Evolutionary conservation across 2,329 filamentous ascomycete genomes (phyloP).

Genomic region (Epichloe brachyelytri): DNA sequence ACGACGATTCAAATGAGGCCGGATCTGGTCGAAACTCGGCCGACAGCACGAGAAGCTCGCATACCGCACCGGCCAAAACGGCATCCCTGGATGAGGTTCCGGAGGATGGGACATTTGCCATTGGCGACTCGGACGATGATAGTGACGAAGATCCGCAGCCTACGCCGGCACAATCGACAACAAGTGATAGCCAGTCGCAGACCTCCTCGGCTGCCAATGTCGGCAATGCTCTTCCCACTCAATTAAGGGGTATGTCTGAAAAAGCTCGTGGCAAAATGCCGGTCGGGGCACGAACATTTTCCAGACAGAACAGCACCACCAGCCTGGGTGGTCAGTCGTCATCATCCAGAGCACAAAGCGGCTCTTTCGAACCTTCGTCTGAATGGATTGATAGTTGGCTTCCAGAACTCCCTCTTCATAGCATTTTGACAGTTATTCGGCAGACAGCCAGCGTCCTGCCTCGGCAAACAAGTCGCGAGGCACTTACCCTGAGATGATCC

Average conservation of each 20-base stretch:
- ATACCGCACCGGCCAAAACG: constrained; percentile 12
- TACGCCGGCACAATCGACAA: constrained; percentile 49
- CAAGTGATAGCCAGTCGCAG: constrained; percentile 48
- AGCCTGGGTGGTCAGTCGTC: constrained; percentile 58
- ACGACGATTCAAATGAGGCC: constrained; percentile 35
- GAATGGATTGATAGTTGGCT: constrained; percentile 91
- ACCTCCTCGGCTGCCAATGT: constrained; percentile 54
- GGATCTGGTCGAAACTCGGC: constrained; percentile 46
- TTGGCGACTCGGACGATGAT: constrained; percentile 72
- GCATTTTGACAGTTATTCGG: constrained; percentile 64
- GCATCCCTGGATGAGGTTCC: constrained; percentile 20
- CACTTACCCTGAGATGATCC: constrained; percentile 33
- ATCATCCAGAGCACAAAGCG: constrained; percentile 40
- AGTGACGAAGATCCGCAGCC: constrained; percentile 39
- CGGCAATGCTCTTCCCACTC: constrained; percentile 70
- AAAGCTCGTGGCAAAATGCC: constrained; percentile 96
- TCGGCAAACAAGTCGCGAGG: constrained; percentile 31
- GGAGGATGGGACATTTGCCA: constrained; percentile 71
- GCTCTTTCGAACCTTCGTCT: constrained; percentile 60
- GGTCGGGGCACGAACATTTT: constrained; percentile 68
- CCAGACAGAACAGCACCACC: constrained; percentile 77
- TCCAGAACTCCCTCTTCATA: constrained; percentile 81
- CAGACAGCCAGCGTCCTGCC: constrained; percentile 48
- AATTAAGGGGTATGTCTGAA: constrained; percentile 87
- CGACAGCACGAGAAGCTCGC: constrained; percentile 55